Percentiles rank a stretch among this genome's conserved stretches.
Evolutionary conservation across 257 asterid genomes (phyloP).

Genomic region (Capsicum baccatum): DNA sequence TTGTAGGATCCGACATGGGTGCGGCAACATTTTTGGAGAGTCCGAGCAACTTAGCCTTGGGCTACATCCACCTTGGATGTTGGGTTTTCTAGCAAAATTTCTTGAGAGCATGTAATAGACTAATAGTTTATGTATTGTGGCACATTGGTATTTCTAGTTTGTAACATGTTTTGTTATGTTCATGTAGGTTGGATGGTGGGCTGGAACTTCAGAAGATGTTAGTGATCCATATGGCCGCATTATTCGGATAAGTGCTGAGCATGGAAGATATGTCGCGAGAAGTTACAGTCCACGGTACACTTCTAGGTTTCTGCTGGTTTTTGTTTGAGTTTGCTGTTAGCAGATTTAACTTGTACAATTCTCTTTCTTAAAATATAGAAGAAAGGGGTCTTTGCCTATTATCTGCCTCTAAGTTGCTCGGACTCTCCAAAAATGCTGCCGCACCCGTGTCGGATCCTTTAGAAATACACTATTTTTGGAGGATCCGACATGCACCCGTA

Average conservation of each 20-base stretch:
- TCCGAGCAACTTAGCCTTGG: not conserved
- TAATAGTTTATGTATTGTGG: not conserved
- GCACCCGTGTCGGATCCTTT: too few relatives aligned
- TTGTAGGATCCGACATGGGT: too few relatives aligned
- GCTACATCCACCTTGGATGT: not conserved
- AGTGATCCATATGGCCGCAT: constrained; percentile 88
- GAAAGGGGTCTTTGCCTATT: not conserved
- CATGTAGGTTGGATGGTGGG: constrained; percentile 99
- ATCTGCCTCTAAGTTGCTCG: not conserved
- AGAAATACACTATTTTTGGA: too few relatives aligned
- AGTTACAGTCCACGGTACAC: constrained; percentile 92
- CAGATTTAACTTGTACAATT: not conserved
- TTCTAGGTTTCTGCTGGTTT: constrained; percentile 27
- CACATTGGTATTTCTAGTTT: constrained; percentile 18
- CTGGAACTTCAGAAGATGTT: constrained; percentile 80
- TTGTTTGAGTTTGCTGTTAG: constrained; percentile 28
- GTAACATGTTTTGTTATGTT: constrained; percentile 35
- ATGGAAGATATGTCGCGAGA: constrained; percentile 91
- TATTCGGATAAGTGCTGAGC: constrained; percentile 82
- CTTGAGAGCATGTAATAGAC: not conserved
- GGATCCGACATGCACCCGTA: too few relatives aligned
- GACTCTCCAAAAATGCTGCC: too few relatives aligned
- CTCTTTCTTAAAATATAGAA: not conserved
- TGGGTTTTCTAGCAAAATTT: constrained; percentile 3
- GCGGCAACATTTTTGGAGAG: too few relatives aligned